phyloP scores from a whole-genome alignment of 129 eudicot genomes.

The Sambucus nigra region DNA sequence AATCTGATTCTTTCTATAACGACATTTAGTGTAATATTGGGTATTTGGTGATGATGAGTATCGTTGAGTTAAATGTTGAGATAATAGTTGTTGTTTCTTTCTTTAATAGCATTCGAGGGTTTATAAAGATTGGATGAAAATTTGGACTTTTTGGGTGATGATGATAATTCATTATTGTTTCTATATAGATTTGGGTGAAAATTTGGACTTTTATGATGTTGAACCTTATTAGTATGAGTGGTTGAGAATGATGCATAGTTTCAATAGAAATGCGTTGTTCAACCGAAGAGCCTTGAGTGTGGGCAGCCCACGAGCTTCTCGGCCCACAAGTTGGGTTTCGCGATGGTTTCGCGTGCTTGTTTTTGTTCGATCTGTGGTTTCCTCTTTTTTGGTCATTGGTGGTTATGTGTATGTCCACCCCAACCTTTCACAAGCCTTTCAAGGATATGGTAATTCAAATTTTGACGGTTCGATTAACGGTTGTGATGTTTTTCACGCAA shows the following conservation, averaged over 20 bases:
- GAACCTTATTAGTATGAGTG: conserved; percentile 2
- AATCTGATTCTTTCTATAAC: no score
- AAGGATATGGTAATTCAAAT: conserved; percentile 12
- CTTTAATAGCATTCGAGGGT: conserved; percentile 1
- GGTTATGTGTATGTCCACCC: conserved; percentile 35
- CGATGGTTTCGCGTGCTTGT: conserved; percentile 17
- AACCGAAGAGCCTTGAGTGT: conserved; percentile 17
- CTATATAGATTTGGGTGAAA: no score
- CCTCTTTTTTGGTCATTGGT: conserved; percentile 21
- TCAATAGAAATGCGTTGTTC: conserved; percentile 25
- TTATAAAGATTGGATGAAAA: neutral
- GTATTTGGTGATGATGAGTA: no score
- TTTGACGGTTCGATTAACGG: neutral
- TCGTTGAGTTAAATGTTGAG: no score
- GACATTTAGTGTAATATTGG: no score
- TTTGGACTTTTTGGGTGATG: neutral
- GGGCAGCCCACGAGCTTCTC: conserved; percentile 28
- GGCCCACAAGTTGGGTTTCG: conserved; percentile 16
- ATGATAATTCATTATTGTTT: no score
- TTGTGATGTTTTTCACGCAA: conserved; percentile 44
- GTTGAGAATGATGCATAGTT: conserved; percentile 23
- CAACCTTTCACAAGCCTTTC: conserved; percentile 24
- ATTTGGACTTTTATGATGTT: neutral
- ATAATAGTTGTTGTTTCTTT: no score
- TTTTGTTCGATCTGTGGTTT: conserved; percentile 21